These are phyloP conservation scores for Chaetomiaceae sp. DNA, from an alignment of 2,329 filamentous ascomycete genomes.

Conservation along the genomic window DNA sequence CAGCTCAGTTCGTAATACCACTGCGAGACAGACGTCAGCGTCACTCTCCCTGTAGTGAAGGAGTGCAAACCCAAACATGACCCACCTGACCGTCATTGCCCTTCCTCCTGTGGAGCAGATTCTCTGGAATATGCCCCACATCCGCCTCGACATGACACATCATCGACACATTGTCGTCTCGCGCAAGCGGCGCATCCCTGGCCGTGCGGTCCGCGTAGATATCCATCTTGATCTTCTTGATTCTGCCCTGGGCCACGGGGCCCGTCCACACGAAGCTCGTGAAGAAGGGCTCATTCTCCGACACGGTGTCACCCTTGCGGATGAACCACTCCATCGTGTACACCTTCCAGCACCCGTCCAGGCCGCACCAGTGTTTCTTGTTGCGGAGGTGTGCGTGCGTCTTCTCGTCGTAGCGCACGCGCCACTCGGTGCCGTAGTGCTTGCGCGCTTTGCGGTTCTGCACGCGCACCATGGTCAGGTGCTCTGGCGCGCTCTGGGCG, in stretches of 20 bases:
- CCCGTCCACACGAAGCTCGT: constrained; percentile 33
- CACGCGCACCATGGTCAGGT: constrained; percentile 36
- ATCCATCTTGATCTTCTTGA: constrained; percentile 33
- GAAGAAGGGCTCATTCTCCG: constrained; percentile 37
- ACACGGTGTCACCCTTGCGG: constrained; percentile 36
- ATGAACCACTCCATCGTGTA: constrained; percentile 44
- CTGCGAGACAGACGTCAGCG: too few species aligned
- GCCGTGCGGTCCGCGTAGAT: constrained; percentile 35
- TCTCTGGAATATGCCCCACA: constrained; percentile 39
- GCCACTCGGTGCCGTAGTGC: constrained; percentile 40
- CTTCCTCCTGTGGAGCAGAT: constrained; percentile 30
- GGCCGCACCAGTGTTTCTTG: constrained; percentile 36
- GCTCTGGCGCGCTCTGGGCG: constrained; percentile 33
- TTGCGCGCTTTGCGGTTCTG: constrained; percentile 41
- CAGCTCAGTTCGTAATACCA: constrained; percentile 39
- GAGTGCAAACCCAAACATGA: too few species aligned
- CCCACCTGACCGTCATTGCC: constrained; percentile 35
- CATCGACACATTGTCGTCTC: constrained; percentile 35
- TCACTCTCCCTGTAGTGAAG: too few species aligned
- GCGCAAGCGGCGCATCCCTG: constrained; percentile 31
- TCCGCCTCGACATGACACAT: constrained; percentile 39
- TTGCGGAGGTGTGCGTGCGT: constrained; percentile 31
- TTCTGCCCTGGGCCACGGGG: constrained; percentile 33
- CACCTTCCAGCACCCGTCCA: constrained; percentile 37
- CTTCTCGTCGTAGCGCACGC: constrained; percentile 31